phyloP scores from a whole-genome alignment of 176 grass and related monocot genomes.

The Musa schizocarpa region DNA sequence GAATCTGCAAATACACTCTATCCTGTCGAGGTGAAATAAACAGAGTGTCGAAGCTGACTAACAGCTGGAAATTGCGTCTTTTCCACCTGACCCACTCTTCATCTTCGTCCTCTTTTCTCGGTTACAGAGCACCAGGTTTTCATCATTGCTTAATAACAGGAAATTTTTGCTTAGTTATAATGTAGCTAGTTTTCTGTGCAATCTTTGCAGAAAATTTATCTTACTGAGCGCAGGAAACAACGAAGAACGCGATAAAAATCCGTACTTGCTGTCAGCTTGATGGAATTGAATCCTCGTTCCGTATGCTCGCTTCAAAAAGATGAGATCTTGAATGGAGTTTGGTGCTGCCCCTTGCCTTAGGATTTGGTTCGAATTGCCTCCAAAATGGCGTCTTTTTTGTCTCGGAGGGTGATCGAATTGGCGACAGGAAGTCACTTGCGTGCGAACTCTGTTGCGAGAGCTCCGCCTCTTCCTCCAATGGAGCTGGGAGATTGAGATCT shows the following conservation, averaged over 20 bases:
- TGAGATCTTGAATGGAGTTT: neutral
- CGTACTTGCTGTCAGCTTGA: neutral
- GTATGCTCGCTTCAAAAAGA: neutral
- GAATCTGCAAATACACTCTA: no score
- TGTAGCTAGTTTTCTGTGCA: neutral
- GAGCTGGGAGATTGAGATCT: constrained; percentile 54
- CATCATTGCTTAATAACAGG: neutral
- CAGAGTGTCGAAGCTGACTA: neutral
- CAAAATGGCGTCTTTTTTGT: neutral
- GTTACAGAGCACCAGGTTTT: neutral
- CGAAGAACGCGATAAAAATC: neutral
- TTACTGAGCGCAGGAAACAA: neutral
- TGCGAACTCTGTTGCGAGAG: neutral
- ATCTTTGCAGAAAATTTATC: neutral
- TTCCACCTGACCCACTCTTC: neutral
- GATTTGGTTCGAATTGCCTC: neutral
- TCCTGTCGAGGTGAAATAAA: no score
- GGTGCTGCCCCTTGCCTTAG: neutral
- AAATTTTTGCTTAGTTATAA: neutral
- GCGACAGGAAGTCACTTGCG: neutral
- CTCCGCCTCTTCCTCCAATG: constrained; percentile 25
- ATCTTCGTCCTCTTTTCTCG: neutral
- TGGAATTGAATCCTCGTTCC: neutral
- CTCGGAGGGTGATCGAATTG: neutral
- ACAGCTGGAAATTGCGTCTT: neutral